Conservation (phyloP, 805 yeast genomes). For the Debaryomyces prosopidis region DNA sequence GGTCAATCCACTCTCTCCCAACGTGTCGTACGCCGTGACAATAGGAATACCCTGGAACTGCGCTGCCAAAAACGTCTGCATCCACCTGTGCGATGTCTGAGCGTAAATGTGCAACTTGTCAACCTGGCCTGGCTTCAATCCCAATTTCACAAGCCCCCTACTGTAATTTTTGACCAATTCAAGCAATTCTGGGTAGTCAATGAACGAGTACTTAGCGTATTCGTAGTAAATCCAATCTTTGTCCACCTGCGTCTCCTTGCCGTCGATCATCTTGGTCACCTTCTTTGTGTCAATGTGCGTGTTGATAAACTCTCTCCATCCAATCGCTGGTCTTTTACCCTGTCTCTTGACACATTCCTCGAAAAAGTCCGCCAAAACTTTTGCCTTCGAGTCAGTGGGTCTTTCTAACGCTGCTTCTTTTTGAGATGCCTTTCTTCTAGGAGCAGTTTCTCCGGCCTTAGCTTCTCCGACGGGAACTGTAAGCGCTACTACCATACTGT, state of each 20-base stretch:
- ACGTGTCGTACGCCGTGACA: slow-evolving; percentile 95
- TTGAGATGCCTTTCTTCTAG: slow-evolving; percentile 63
- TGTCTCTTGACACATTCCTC: slow-evolving; percentile 60
- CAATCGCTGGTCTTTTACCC: slow-evolving; percentile 60
- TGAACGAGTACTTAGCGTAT: slow-evolving; percentile 67
- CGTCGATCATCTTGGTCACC: slow-evolving; percentile 75
- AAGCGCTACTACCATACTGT: slow-evolving; percentile 15
- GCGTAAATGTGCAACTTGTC: slow-evolving; percentile 84
- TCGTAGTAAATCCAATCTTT: slow-evolving; percentile 90
- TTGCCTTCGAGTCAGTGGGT: slow-evolving; percentile 65
- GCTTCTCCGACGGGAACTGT: slow-evolving; percentile 71
- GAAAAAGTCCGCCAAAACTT: slow-evolving; percentile 70
- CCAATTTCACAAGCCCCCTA: slow-evolving; percentile 73
- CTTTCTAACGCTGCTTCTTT: slow-evolving; percentile 52
- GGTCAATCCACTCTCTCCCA: slow-evolving; percentile 85
- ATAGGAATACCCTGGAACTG: slow-evolving; percentile 78
- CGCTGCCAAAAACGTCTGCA: slow-evolving; percentile 81
- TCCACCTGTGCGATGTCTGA: slow-evolving; percentile 85
- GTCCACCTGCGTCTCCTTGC: slow-evolving; percentile 67
- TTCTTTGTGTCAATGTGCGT: slow-evolving; percentile 74
- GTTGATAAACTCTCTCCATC: slow-evolving; percentile 75
- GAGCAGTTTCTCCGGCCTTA: slow-evolving; percentile 77
- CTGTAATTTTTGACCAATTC: slow-evolving; percentile 56
- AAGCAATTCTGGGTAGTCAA: slow-evolving; percentile 59
- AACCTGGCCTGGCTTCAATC: slow-evolving; percentile 59